phyloP scores from a whole-genome alignment of 2,329 filamentous ascomycete genomes.

The Pseudopyrenochaeta lycopersici region DNA sequence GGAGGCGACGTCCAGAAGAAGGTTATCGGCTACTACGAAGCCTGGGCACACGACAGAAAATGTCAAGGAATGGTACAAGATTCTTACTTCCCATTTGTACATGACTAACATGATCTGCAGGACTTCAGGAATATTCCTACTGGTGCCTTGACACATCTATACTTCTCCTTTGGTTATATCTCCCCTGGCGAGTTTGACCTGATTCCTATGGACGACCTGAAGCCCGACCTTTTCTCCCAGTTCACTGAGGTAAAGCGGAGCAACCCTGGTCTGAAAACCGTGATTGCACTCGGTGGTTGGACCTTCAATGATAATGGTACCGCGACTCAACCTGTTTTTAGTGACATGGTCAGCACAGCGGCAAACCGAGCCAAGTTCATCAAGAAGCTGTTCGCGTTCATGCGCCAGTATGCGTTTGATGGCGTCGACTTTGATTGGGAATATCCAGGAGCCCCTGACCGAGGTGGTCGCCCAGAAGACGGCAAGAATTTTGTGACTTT shows the following conservation, averaged over 20 bases:
- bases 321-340: conserved; percentile 42
- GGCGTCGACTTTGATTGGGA: conserved; percentile 58
- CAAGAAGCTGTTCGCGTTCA: conserved; percentile 45
- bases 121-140: too few relatives aligned
- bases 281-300: conserved; percentile 52
- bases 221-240: background rate
- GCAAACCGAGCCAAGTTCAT: conserved; percentile 44
- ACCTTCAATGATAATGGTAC: conserved; percentile 48
- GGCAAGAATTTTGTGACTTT: too few relatives aligned
- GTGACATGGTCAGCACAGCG: conserved; percentile 30
- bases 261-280: conserved; percentile 37
- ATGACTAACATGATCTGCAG: too few relatives aligned
- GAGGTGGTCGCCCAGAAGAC: background rate
- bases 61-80: background rate
- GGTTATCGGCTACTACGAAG: conserved; percentile 10
- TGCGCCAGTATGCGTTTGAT: conserved; percentile 54
- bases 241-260: conserved; percentile 36
- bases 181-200: background rate
- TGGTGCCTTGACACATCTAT: background rate
- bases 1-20: background rate
- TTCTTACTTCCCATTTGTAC: too few relatives aligned
- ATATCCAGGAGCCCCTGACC: background rate
- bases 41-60: background rate
- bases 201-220: background rate
- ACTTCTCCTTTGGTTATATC: background rate